phyloP scores from a whole-genome alignment of 208 protist species.

The Naegleria fowleri region DNA sequence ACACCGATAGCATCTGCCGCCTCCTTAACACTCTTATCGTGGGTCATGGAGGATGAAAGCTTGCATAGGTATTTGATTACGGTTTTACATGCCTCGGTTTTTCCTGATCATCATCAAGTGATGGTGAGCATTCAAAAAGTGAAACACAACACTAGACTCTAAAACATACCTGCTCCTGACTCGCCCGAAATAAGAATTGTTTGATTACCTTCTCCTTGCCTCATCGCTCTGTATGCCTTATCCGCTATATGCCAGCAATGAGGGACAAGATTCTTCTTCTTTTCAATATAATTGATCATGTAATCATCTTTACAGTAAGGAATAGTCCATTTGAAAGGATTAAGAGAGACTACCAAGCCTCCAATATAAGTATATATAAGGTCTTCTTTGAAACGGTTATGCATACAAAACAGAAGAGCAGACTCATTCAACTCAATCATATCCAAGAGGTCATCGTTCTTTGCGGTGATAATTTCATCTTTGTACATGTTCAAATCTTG shows the following conservation, averaged over 20 bases:
- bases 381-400: constrained; percentile 49
- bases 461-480: constrained; percentile 7
- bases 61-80: constrained; percentile 40
- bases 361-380: constrained; percentile 54
- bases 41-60: constrained; percentile 31
- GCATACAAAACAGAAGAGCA: constrained; percentile 43
- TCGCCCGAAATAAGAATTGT: constrained; percentile 49
- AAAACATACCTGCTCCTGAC: constrained; percentile 42
- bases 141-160: not conserved
- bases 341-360: constrained; percentile 47
- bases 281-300: constrained; percentile 47
- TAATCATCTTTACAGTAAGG: constrained; percentile 44
- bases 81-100: constrained; percentile 42
- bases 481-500: not conserved
- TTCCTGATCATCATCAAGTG: not conserved
- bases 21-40: constrained; percentile 26
- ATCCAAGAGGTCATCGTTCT: constrained; percentile 46
- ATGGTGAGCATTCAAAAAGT: no score
- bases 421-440: constrained; percentile 50
- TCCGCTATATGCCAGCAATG: constrained; percentile 49
- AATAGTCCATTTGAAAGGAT: constrained; percentile 55
- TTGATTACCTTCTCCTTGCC: constrained; percentile 34
- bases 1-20: not conserved
- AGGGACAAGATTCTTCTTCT: constrained; percentile 33
- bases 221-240: constrained; percentile 44